These are phyloP conservation scores for Penicillium bovifimosum DNA, from an alignment of 495 filamentous ascomycete species.

Conservation along the genomic window DNA sequence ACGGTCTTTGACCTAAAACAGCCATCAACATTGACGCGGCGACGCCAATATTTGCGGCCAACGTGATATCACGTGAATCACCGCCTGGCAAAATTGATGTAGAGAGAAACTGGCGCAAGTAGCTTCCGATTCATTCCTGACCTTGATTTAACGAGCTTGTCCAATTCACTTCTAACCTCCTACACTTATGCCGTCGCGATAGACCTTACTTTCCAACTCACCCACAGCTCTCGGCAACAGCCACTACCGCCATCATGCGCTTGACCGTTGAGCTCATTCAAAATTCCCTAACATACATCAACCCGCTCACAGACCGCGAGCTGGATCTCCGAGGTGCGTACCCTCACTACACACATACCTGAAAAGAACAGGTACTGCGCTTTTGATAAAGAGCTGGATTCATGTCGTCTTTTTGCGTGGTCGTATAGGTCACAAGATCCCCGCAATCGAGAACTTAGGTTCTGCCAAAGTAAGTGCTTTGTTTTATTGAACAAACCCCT, in stretches of 20 bases:
- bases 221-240: background rate
- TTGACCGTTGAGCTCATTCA: conserved; percentile 90
- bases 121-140: conserved; percentile 11
- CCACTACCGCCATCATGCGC: conserved; percentile 60
- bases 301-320: conserved; percentile 95
- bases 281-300: conserved; percentile 91
- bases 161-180: background rate
- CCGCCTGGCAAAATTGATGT: conserved; percentile 30
- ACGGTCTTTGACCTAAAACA: too few species aligned
- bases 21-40: background rate
- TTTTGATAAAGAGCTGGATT: conserved; percentile 67
- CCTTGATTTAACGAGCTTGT: conserved; percentile 7
- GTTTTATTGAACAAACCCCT: background rate
- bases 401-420: conserved; percentile 60
- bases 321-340: conserved; percentile 98
- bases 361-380: conserved; percentile 99
- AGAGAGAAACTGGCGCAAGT: conserved; percentile 23
- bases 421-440: conserved; percentile 91
- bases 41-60: background rate
- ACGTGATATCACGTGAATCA: conserved; percentile 8
- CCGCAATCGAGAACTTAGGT: conserved; percentile 96
- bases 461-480: conserved; percentile 67
- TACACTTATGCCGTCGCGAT: conserved; percentile 2
- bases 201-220: background rate
- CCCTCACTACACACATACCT: conserved; percentile 33